Conservation (phyloP, 2,329 filamentous ascomycete species). For the Dothistroma pini region DNA sequence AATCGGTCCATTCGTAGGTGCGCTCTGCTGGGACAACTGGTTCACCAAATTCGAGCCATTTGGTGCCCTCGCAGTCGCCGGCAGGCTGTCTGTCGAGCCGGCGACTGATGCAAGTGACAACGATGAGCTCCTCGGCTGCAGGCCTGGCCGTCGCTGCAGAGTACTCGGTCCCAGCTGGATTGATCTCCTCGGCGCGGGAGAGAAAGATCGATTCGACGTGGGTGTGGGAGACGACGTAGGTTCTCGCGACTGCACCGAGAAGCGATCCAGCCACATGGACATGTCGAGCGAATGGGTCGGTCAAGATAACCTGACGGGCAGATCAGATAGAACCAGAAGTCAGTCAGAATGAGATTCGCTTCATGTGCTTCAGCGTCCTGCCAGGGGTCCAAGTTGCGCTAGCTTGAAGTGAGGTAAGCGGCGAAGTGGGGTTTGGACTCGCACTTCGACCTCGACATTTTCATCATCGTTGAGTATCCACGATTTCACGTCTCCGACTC, state of each 20-base stretch:
- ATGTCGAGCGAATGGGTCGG: background rate
- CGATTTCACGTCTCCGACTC: slow-evolving; percentile 19
- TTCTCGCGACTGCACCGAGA: slow-evolving; percentile 70
- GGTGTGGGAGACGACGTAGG: slow-evolving; percentile 58
- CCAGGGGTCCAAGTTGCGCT: background rate
- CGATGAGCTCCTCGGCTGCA: slow-evolving; percentile 70
- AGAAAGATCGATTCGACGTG: slow-evolving; percentile 61
- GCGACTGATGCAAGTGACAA: slow-evolving; percentile 69
- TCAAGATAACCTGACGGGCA: background rate
- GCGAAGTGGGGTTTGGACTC: background rate
- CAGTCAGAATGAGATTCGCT: too few species aligned
- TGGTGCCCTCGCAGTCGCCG: slow-evolving; percentile 59
- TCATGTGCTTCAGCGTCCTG: too few species aligned
- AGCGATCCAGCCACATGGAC: slow-evolving; percentile 84
- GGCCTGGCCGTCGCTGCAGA: slow-evolving; percentile 63
- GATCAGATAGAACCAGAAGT: background rate
- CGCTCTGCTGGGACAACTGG: slow-evolving; percentile 47
- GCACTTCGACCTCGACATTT: slow-evolving; percentile 18
- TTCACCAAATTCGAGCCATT: slow-evolving; percentile 69
- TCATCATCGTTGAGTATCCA: background rate
- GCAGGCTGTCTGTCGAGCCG: slow-evolving; percentile 72
- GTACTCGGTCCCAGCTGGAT: slow-evolving; percentile 66
- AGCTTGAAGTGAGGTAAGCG: background rate
- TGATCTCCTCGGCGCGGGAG: slow-evolving; percentile 66
- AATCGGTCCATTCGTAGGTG: slow-evolving; percentile 55